Base-by-base conservation (phyloP, 768 basidiomycete species). In the Pleurotus giganteus region DNA sequence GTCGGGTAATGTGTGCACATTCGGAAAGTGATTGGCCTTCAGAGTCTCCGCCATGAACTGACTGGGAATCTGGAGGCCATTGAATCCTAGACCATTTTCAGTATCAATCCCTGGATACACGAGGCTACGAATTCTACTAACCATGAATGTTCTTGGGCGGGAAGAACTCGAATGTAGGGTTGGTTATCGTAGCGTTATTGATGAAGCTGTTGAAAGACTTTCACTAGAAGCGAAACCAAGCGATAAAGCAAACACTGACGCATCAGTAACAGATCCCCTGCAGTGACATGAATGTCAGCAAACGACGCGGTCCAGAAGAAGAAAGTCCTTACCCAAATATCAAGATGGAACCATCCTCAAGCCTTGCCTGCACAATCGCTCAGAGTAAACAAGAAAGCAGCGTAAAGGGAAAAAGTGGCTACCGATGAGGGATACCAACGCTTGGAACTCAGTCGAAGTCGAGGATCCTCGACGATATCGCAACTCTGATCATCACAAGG, bases 171-270 rank as follows among this genome's bases (percentile, higher is more conserved):
- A 70, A 66, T 0, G 82, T 84, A 0, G 83, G 81, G 54, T 84
- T 83, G 65, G 83, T 84, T 46, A 80, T 78, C 2, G 83, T 82
- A 47, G 71, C 75, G 27, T 78, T 83, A 61, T 87, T 85, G 64
- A 85, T 85, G 76, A 84, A 87, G 3, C 82, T 83, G 7, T 56
- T 66, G 12, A 53, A 43, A 28, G 3, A 21, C n/a, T n/a, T n/a
- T n/a, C n/a, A n/a, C n/a, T n/a, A n/a, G n/a, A n/a, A n/a, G n/a
- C n/a, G n/a, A n/a, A n/a, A n/a, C n/a, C n/a, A n/a, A n/a, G n/a
- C n/a, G n/a, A n/a, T n/a, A n/a, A n/a, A n/a, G n/a, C n/a, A 37
- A 53, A 29, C 26, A 44, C 60, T 55, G 45, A 60, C 60, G 54
- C 54, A 42, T 55, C 58, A 34, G 52, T n/a, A 12, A 57, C 49